A percentile compares a stretch with the other conserved stretches of the same genome.
Conservation (phyloP, 2,329 filamentous ascomycete genomes). For the Hypoxylon sp. region DNA sequence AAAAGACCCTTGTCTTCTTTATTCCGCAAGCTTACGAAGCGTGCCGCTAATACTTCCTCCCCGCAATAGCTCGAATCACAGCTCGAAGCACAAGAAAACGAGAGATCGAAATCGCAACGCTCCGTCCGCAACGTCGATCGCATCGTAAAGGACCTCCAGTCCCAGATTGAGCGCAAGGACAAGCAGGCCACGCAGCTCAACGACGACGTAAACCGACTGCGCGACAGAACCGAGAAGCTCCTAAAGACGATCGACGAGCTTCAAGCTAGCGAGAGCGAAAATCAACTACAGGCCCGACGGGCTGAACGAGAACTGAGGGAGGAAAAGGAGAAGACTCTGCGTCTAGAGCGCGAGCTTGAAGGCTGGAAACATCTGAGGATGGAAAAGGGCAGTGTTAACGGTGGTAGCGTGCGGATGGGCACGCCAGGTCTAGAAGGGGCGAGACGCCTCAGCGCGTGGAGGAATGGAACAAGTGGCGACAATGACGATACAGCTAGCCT, state of each 20-base stretch:
- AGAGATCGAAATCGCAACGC: conserved; percentile 84
- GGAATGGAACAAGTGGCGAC: conserved; percentile 61
- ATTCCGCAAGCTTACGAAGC: conserved; percentile 46
- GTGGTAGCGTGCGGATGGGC: conserved; percentile 48
- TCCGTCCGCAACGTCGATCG: conserved; percentile 94
- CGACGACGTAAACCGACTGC: conserved; percentile 86
- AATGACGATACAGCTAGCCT: conserved; percentile 56
- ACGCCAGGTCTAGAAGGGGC: conserved; percentile 49
- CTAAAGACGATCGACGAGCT: conserved; percentile 94
- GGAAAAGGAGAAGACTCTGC: conserved; percentile 84
- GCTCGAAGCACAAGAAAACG: conserved; percentile 85
- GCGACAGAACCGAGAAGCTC: conserved; percentile 92
- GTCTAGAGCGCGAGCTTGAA: conserved; percentile 90
- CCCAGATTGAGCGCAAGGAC: conserved; percentile 92
- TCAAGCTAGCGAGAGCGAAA: conserved; percentile 85
- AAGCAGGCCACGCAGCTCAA: conserved; percentile 85
- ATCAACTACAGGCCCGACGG: conserved; percentile 84
- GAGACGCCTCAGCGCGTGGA: conserved; percentile 63
- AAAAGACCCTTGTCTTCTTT: conserved; percentile 46
- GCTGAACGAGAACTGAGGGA: conserved; percentile 92
- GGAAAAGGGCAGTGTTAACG: conserved; percentile 66
- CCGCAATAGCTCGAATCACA: conserved; percentile 82
- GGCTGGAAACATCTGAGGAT: conserved; percentile 82
- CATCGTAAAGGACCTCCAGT: conserved; percentile 91
- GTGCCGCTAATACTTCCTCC: conserved; percentile 50